Evolutionary conservation across 2,329 filamentous ascomycete species (phyloP), one percentile per base, ranked within the genome.

Genomic region (Madurella mycetomatis): DNA sequence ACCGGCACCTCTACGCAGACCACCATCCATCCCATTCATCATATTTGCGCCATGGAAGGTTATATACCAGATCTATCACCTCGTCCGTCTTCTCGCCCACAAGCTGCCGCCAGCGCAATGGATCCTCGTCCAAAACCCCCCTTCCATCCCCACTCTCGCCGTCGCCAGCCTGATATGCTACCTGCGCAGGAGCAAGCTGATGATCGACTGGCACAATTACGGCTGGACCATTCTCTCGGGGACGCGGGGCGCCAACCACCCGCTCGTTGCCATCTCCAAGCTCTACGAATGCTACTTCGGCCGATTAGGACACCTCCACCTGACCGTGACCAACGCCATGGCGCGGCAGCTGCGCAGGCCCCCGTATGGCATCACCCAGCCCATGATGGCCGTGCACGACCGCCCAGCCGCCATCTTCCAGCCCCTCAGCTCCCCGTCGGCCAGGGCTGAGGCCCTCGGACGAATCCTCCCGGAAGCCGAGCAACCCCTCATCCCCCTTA

Each of bases 151-250:
- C 0, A 95, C 91, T 0, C 81, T 99, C 18, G 82, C 86, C 49
- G 76, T 96, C 39, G 87, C 90, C 15, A 77, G 85, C 18, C 58
- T 92, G 3, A 78, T 90, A 46, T 89, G 88, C 64, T 81, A 85
- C 62, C 70, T 95, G 48, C 86, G 94, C 47, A 86, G 89, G 62
- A 95, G 89, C 40, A 82, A 83, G 53, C 80, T 99, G 4, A 79
- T 97, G 57, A 88, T 97, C 52, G 94, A 99, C 75, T 99, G 94
- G 94, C 94, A 99, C 76, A 99, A 99, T 72, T 97, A 96, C 71
- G 94, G 92, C 62, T 96, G 92, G 78, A 92, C 90, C 9, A 95
- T 99, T 63, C 82, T 99, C 3, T 88, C 81, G 5, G 77, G 81
- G 46, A 82, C 79, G 47, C 73, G 76, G 19, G 78, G 82, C 41